These are phyloP conservation scores for Scleromitrula shiraiana DNA, from an alignment of 2,329 filamentous ascomycete species.

Conservation along the genomic window DNA sequence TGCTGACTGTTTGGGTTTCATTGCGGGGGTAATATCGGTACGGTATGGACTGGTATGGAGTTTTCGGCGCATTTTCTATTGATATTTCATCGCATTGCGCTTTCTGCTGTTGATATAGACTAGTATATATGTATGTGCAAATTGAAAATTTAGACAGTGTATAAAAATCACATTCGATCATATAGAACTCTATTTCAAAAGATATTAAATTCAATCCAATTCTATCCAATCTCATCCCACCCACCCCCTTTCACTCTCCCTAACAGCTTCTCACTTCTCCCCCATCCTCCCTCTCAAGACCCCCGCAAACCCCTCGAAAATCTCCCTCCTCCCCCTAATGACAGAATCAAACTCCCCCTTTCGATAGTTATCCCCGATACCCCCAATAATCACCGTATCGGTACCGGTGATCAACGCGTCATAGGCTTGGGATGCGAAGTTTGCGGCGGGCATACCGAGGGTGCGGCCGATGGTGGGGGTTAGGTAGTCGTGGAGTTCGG, in stretches of 20 bases:
- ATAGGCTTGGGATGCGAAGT: background rate
- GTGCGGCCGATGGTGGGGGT: constrained; percentile 34
- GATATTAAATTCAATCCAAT: too few species aligned
- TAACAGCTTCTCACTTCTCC: background rate
- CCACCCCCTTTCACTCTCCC: background rate
- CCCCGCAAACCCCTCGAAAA: background rate
- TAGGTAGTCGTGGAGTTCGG: constrained; percentile 39
- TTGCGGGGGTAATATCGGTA: background rate
- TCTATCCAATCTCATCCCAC: too few species aligned
- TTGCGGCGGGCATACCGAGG: constrained; percentile 40
- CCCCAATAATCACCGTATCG: background rate
- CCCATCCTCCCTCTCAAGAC: background rate
- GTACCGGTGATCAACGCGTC: background rate
- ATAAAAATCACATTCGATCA: too few species aligned
- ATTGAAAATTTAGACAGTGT: background rate
- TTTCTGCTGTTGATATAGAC: too few species aligned
- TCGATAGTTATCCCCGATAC: too few species aligned
- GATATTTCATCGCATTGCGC: too few species aligned
- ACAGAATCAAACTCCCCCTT: background rate
- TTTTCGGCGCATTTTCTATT: too few species aligned
- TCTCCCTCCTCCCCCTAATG: background rate
- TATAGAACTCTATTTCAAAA: too few species aligned
- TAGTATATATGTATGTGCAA: too few species aligned
- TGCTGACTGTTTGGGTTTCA: too few species aligned
- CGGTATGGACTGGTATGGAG: too few species aligned